Base-by-base conservation (phyloP, 2,329 filamentous ascomycete genomes). In the Xylariaceae sp. region DNA sequence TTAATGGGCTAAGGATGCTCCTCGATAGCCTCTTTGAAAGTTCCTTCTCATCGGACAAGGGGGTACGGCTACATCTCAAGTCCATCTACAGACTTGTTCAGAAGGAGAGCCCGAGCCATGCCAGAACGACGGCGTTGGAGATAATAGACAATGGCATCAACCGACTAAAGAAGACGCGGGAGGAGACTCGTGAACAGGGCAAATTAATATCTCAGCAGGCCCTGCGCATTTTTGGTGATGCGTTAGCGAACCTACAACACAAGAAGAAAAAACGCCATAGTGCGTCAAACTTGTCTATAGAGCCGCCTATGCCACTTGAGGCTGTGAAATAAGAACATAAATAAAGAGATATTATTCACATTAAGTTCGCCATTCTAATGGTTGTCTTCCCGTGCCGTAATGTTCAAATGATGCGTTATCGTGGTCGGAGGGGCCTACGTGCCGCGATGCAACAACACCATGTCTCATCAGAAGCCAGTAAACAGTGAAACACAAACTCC, bases 161-260 rank as follows among this genome's bases (percentile, higher is more conserved):
- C 48, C 9, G 23, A 10, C 3, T 58, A 53, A 30, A 44, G 15
- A 11, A 47, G 50, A 23, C 57, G n/a, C 68, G 71, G 30, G 51
- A 13, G 9, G 37, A 64, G 37, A 54, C 48, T 34, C 62, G 57
- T 15, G 56, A 7, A 34, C 57, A 64, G 39, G 65, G 64, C 15
- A 55, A 58, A 5, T 56, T 47, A n/a, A 69, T 72, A 42, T 64
- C 63, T 4, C 34, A 63, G 8, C 64, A 69, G 60, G 64, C 66
- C 8, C 59, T 72, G 13, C 62, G 59, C 18, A 71, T 73, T 42
- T 65, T 72, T 56, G 57, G 65, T 2, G 62, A 68, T 30, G 70
- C 70, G 34, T 35, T 67, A 13, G 56, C 34, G 2, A 57, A 66
- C n/a, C 51, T 66, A 59, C 23, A 30, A 30, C 23, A 63, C 50